Conservation (phyloP, 805 yeast genomes). For the Candida yuanshanica region DNA sequence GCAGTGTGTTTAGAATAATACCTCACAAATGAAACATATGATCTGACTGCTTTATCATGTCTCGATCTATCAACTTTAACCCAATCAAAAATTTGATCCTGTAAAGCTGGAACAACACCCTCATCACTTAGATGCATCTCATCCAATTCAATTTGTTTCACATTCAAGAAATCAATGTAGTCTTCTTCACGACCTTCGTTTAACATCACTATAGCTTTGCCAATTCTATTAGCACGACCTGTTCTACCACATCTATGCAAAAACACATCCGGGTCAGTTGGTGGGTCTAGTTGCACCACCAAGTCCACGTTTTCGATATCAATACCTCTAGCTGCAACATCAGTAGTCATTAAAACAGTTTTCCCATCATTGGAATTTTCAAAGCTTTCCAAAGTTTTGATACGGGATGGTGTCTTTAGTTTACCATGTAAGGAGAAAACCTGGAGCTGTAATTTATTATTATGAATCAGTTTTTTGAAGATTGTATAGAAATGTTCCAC, state of each 20-base stretch:
- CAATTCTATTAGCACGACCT: slow-evolving; percentile 83
- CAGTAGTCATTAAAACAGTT: slow-evolving; percentile 80
- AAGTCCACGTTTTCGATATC: slow-evolving; percentile 94
- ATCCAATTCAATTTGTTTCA: slow-evolving; percentile 53
- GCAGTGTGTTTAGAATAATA: slow-evolving; percentile 88
- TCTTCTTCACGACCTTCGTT: slow-evolving; percentile 75
- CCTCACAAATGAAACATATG: slow-evolving; percentile 78
- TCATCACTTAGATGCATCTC: slow-evolving; percentile 27
- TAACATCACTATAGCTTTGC: slow-evolving; percentile 72
- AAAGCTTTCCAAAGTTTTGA: slow-evolving; percentile 64
- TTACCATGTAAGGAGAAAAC: slow-evolving; percentile 88
- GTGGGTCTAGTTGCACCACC: slow-evolving; percentile 93
- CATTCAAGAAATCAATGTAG: slow-evolving; percentile 72
- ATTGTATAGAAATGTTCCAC: slow-evolving; percentile 72
- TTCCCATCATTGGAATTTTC: slow-evolving; percentile 29
- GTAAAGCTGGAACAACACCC: slow-evolving; percentile 2
- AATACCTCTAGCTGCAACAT: slow-evolving; percentile 97
- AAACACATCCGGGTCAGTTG: slow-evolving; percentile 86
- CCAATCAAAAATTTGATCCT: slow-evolving; percentile 40
- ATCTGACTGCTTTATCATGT: slow-evolving; percentile 73
- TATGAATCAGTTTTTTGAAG: slow-evolving; percentile 35
- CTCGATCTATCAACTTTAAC: slow-evolving; percentile 67
- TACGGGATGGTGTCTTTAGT: slow-evolving; percentile 70
- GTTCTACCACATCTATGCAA: slow-evolving; percentile 94
- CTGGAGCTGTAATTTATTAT: slow-evolving; percentile 27